These are phyloP conservation scores for Zygosaccharomyces sapae DNA, from an alignment of 1,139 yeast genomes.

Conservation along the genomic window DNA sequence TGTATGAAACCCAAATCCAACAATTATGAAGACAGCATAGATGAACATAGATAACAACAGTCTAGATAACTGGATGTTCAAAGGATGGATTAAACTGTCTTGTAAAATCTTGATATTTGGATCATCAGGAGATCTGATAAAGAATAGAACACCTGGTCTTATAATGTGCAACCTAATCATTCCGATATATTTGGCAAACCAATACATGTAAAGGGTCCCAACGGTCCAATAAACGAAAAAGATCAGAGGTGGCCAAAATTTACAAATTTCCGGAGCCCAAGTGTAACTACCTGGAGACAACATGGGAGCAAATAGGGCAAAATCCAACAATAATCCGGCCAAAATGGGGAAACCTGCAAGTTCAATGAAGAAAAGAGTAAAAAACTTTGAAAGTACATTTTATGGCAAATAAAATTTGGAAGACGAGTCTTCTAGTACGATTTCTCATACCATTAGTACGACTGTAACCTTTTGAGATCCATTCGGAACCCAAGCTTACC, in stretches of 20 bases:
- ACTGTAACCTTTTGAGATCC: conserved; percentile 45
- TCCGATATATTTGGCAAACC: conserved; percentile 81
- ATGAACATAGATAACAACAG: conserved; percentile 74
- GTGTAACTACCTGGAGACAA: conserved; percentile 33
- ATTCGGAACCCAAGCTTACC: conserved; percentile 44
- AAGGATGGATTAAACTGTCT: conserved; percentile 78
- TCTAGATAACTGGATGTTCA: conserved; percentile 66
- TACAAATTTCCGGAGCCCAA: conserved; percentile 22
- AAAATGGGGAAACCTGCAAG: conserved; percentile 77
- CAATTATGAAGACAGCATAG: conserved; percentile 64
- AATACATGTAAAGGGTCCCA: conserved; percentile 85
- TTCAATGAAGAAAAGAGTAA: conserved; percentile 69
- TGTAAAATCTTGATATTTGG: conserved; percentile 86
- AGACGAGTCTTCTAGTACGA: conserved; percentile 41
- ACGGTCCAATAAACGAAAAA: conserved; percentile 55
- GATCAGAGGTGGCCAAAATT: conserved; percentile 26
- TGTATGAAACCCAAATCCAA: conserved; percentile 63
- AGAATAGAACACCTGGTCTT: conserved; percentile 85
- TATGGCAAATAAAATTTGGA: conserved; percentile 51
- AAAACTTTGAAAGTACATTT: conserved; percentile 69
- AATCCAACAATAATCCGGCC: conserved; percentile 76
- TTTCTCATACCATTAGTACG: conserved; percentile 42
- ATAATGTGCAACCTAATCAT: conserved; percentile 70
- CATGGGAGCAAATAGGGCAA: conserved; percentile 57
- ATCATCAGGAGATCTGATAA: conserved; percentile 91